phyloP scores from a whole-genome alignment of 176 grass and related monocot genomes.

The Sorghum bicolor region DNA sequence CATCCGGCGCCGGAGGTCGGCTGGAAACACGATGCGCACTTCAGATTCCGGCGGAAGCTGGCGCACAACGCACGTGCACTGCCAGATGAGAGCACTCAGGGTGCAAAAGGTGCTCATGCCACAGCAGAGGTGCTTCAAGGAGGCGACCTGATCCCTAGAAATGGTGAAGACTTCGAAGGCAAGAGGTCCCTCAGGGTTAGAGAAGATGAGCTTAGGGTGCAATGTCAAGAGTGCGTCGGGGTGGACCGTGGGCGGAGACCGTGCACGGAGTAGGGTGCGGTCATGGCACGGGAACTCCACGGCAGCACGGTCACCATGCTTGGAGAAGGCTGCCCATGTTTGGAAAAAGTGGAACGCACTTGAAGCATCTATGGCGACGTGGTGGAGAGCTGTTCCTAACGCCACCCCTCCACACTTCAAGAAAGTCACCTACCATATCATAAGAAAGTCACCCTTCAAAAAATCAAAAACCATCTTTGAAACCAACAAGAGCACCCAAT shows the following conservation, averaged over 20 bases:
- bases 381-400: neutral
- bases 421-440: neutral
- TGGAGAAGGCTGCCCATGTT: neutral
- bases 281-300: slow-evolving; percentile 26
- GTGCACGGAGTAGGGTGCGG: slow-evolving; percentile 25
- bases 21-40: slow-evolving; percentile 14
- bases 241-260: neutral
- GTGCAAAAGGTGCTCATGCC: slow-evolving; percentile 33
- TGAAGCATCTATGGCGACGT: neutral
- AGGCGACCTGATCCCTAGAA: slow-evolving; percentile 19
- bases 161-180: slow-evolving; percentile 3
- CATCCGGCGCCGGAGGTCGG: slow-evolving; percentile 23
- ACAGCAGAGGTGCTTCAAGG: slow-evolving; percentile 14
- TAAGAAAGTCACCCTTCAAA: no score
- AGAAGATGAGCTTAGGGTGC: neutral
- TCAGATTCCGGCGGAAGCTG: neutral
- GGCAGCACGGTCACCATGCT: neutral
- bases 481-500: no score
- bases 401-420: neutral
- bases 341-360: neutral
- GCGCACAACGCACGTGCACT: slow-evolving; percentile 32
- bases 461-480: no score
- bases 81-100: slow-evolving; percentile 34
- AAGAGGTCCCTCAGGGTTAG: neutral
- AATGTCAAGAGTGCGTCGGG: neutral